phyloP scores from a whole-genome alignment of 371 early-diverging fungal species.

The Fennellomyces sp. region DNA sequence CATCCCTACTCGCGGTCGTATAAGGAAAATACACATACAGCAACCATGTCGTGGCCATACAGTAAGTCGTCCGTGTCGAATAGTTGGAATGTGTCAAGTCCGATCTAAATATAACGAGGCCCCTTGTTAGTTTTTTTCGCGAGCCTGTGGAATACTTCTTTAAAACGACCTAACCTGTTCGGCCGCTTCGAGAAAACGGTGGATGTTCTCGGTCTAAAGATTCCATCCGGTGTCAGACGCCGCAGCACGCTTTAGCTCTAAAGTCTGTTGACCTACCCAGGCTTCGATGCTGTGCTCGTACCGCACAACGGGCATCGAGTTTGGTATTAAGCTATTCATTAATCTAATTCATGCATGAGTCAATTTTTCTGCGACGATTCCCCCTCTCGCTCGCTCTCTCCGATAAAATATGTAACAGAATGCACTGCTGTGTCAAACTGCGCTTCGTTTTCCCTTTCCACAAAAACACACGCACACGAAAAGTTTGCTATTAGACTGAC shows the following conservation, averaged over 20 bases:
- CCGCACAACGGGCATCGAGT: neutral
- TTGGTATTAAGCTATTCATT: slow-evolving; percentile 2
- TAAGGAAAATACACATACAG: slow-evolving; percentile 19
- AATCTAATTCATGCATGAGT: neutral
- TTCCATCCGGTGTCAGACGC: neutral
- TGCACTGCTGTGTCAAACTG: neutral
- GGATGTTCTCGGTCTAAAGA: slow-evolving; percentile 5
- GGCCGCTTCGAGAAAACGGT: neutral
- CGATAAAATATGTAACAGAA: too few relatives aligned
- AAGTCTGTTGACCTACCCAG: neutral
- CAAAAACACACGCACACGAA: slow-evolving; percentile 4
- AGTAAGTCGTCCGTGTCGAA: slow-evolving; percentile 32
- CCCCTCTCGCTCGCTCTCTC: slow-evolving; percentile 2
- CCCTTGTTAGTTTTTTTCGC: neutral
- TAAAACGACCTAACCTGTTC: slow-evolving; percentile 1
- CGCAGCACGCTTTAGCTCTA: neutral
- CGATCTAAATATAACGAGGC: slow-evolving; percentile 19
- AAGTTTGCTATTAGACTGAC: too few relatives aligned
- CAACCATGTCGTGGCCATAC: slow-evolving; percentile 29
- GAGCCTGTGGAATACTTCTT: neutral
- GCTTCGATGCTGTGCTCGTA: slow-evolving; percentile 2
- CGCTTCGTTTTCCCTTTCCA: neutral
- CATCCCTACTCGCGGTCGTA: neutral
- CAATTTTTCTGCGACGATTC: neutral
- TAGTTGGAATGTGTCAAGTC: slow-evolving; percentile 24